Conservation (phyloP, 495 filamentous ascomycete genomes). For the Hypoxylon lienhwacheense region DNA sequence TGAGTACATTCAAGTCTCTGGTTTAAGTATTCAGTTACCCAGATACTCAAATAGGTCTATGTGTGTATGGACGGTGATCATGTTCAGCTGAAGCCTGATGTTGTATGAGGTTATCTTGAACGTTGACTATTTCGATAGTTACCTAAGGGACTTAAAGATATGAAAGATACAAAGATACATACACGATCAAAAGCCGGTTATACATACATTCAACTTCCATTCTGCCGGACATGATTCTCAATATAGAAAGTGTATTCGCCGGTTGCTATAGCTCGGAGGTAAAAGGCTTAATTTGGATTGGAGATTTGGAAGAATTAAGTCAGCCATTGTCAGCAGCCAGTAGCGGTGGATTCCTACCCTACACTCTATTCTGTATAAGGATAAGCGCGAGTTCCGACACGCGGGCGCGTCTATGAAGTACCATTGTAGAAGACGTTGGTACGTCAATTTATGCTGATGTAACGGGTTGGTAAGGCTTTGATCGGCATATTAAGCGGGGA, state of each 20-base stretch:
- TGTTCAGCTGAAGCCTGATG: too few species aligned
- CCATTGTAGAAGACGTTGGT: not conserved
- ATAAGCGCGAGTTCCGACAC: slow-evolving; percentile 16
- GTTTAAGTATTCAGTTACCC: too few species aligned
- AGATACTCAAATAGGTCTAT: too few species aligned
- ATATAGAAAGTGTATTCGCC: slow-evolving; percentile 20
- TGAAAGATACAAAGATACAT: too few species aligned
- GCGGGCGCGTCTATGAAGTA: slow-evolving; percentile 4
- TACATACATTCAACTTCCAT: slow-evolving; percentile 4
- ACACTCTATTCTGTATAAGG: too few species aligned
- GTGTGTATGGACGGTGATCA: too few species aligned
- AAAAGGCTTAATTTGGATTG: slow-evolving; percentile 21
- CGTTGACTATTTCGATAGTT: too few species aligned
- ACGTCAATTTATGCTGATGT: slow-evolving; percentile 17
- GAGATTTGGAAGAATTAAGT: slow-evolving; percentile 35
- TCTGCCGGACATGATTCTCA: slow-evolving; percentile 22
- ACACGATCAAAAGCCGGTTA: too few species aligned
- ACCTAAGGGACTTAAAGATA: too few species aligned
- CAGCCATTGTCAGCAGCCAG: slow-evolving; percentile 23
- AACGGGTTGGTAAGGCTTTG: slow-evolving; percentile 31
- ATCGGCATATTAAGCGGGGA: too few species aligned
- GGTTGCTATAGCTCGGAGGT: slow-evolving; percentile 6
- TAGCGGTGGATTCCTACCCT: slow-evolving; percentile 16
- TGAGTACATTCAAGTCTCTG: too few species aligned
- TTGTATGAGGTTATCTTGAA: too few species aligned